Conservation (phyloP, 768 basidiomycete genomes). For the Russula compacta region DNA sequence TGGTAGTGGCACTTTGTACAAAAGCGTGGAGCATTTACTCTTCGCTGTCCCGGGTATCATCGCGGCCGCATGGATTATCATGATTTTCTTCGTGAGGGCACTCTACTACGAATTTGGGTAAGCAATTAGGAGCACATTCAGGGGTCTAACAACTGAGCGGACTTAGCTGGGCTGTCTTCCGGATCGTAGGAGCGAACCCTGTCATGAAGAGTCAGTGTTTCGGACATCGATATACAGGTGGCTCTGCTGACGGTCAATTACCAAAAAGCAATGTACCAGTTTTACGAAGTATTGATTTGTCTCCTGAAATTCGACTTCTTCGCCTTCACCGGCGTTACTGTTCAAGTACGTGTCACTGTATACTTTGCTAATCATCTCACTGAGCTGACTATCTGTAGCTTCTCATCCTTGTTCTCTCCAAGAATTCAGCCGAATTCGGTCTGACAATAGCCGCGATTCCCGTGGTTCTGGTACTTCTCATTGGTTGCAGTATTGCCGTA, state of each 20-base stretch:
- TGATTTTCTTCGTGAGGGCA: slow-evolving; percentile 60
- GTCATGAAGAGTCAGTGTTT: slow-evolving; percentile 62
- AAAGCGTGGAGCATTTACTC: slow-evolving; percentile 52
- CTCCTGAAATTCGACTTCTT: slow-evolving; percentile 89
- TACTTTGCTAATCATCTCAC: not conserved
- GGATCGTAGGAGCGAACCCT: slow-evolving; percentile 79
- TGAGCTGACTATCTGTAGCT: slow-evolving; percentile 39
- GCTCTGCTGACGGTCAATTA: slow-evolving; percentile 5
- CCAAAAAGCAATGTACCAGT: slow-evolving; percentile 82
- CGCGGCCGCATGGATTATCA: slow-evolving; percentile 50
- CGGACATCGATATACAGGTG: not conserved
- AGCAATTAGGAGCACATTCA: slow-evolving; percentile 20
- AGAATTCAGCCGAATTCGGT: slow-evolving; percentile 65
- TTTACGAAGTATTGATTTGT: slow-evolving; percentile 80
- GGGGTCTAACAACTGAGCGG: not conserved
- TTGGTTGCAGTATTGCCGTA: slow-evolving; percentile 59
- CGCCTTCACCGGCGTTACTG: slow-evolving; percentile 77
- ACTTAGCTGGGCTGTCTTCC: slow-evolving; percentile 81
- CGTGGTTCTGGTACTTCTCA: slow-evolving; percentile 58
- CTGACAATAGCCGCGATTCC: slow-evolving; percentile 79
- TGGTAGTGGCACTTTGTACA: slow-evolving; percentile 50
- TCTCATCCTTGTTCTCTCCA: slow-evolving; percentile 64
- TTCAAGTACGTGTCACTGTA: slow-evolving; percentile 49
- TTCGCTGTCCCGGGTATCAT: slow-evolving; percentile 68
- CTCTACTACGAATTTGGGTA: slow-evolving; percentile 82